Evolutionary conservation across 2,329 filamentous ascomycete genomes (phyloP).

Genomic region (Eurotiales sp.): DNA sequence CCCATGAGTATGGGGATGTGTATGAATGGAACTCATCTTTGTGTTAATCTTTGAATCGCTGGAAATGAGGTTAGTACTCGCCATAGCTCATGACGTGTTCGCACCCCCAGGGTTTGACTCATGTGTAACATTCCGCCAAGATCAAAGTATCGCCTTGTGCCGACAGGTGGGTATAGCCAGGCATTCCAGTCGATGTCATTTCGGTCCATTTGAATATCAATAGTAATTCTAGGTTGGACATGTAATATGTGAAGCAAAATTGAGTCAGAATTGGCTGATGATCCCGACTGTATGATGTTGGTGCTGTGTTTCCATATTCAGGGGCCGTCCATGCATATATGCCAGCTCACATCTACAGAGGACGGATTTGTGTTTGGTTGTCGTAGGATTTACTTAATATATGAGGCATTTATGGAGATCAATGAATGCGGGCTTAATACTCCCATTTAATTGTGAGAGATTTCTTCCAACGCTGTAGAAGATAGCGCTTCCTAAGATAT

Average conservation of each 20-base stretch:
- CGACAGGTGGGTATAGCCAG: not conserved
- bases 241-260: not conserved
- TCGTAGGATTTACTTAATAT: not conserved
- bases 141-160: not conserved
- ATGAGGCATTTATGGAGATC: constrained; percentile 8
- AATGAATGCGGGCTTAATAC: not conserved
- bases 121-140: constrained; percentile 8
- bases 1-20: no score
- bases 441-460: not conserved
- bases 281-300: no score
- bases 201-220: not conserved
- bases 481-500: not conserved
- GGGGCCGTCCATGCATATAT: not conserved
- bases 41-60: no score
- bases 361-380: no score
- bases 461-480: not conserved
- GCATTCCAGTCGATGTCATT: constrained; percentile 4
- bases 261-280: no score
- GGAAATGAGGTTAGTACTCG: not conserved
- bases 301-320: not conserved
- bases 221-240: not conserved
- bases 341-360: not conserved
- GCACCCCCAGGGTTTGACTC: constrained; percentile 6
- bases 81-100: not conserved
- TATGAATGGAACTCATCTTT: no score